phyloP scores from a whole-genome alignment of 345 rosid genomes.

The Brassica incana region DNA sequence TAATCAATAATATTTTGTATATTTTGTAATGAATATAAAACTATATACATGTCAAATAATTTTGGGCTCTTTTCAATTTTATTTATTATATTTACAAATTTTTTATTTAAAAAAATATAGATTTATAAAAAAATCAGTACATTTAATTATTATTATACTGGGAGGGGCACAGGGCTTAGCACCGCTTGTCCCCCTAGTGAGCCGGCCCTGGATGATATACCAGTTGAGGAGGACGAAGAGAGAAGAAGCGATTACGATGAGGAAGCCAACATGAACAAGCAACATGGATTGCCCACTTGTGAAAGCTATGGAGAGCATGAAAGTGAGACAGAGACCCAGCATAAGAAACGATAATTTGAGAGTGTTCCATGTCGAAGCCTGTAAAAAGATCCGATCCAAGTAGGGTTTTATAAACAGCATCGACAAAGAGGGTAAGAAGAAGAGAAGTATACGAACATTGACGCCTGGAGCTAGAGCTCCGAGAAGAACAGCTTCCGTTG shows the following conservation, averaged over 20 bases:
- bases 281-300: slow-evolving; percentile 66
- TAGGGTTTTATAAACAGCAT: slow-evolving; percentile 2
- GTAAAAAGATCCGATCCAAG: slow-evolving; percentile 13
- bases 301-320: slow-evolving; percentile 81
- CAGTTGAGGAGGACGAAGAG: slow-evolving; percentile 44
- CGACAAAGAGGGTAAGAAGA: not conserved
- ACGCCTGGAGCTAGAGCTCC: slow-evolving; percentile 94
- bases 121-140: no score
- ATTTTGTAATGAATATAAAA: no score
- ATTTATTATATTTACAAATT: no score
- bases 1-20: no score
- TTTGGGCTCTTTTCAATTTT: no score
- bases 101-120: no score
- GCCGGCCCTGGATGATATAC: no score
- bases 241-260: slow-evolving; percentile 61
- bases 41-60: no score
- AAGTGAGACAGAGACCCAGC: slow-evolving; percentile 65
- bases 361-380: slow-evolving; percentile 86
- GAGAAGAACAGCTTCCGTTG: slow-evolving; percentile 71
- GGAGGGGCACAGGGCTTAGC: no score
- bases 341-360: slow-evolving; percentile 69
- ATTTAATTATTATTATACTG: no score
- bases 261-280: slow-evolving; percentile 72
- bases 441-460: slow-evolving; percentile 47
- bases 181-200: no score